These are phyloP conservation scores for Brachypodium distachyon DNA, from an alignment of 202 grass and related monocot species.

Conservation along the genomic window DNA sequence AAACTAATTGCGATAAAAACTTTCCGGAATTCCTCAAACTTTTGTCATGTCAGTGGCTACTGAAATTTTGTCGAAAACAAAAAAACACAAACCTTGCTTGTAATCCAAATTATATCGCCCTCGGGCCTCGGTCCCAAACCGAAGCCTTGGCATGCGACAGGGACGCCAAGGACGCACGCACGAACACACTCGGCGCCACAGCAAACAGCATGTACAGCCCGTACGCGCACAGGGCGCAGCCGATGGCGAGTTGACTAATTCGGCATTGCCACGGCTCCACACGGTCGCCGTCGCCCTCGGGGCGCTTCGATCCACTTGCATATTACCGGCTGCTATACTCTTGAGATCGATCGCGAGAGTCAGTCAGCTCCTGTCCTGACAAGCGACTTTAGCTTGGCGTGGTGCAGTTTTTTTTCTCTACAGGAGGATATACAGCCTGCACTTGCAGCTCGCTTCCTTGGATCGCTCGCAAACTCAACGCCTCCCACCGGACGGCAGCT, in stretches of 20 bases:
- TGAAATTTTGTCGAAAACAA: no score
- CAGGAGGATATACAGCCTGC: no score
- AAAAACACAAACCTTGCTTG: no score
- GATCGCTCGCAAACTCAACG: constrained; percentile 23
- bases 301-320: not conserved
- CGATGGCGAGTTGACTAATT: not conserved
- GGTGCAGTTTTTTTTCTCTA: constrained; percentile 25
- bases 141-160: not conserved
- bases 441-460: not conserved
- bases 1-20: no score
- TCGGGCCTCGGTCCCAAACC: not conserved
- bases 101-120: no score
- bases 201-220: not conserved
- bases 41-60: no score
- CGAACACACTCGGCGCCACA: not conserved
- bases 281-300: not conserved
- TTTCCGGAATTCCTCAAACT: no score
- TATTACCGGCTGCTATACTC: not conserved
- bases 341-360: no score
- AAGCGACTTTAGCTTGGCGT: constrained; percentile 13
- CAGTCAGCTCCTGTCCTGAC: not conserved
- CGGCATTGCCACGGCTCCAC: not conserved
- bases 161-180: not conserved
- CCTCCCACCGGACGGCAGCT: no score
- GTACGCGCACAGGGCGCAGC: not conserved